Evolutionary conservation across 805 yeast genomes (phyloP), one percentile per base, ranked within the genome.

Genomic region (Pichia manshurica): DNA sequence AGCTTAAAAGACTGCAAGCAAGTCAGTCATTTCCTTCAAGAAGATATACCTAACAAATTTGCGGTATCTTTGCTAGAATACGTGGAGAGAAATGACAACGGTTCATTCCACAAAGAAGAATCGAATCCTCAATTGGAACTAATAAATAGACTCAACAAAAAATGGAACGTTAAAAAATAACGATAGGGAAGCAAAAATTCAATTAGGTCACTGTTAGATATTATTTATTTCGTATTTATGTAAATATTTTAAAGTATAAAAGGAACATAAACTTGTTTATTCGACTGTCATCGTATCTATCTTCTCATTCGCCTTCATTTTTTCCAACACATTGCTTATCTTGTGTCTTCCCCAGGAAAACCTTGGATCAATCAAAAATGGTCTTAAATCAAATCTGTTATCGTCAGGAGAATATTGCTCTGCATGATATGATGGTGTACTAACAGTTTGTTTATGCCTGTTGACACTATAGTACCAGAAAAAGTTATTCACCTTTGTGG

Each of bases 381-480:
- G 99, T 56, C 99, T 75, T 60, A 95, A 71, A 64, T 93, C 99
- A 65, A 86, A 93, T 58, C 99, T 75, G 64, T 93, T 93, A 66
- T 93, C 99, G 65, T 93, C 99, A 1, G 99, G 97, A 2, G 98
- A 90, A 62, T 93, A 93, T 60, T 87, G 95, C 64, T 93, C 99
- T 0, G 99, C 99, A 59, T 93, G 99, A 61, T 93, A 93, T 33
- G 95, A 78, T 13, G 99, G 99, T 0, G 99, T 93, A 64, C 90
- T 75, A n/a, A 91, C 90, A 1, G 99, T 93, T 81, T 87, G 93
- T 68, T 93, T 93, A 67, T 93, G 99, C 59, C 99, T 81, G 66
- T 93, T 93, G 48, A 93, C 79, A 4, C 97, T 96, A 66, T 93
- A 95, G 63, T 78, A 93, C 72, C 85, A 90, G 75, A 87, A 93